These are phyloP conservation scores for Maudiozyma barnettii DNA, from an alignment of 805 yeast genomes.

Conservation along the genomic window DNA sequence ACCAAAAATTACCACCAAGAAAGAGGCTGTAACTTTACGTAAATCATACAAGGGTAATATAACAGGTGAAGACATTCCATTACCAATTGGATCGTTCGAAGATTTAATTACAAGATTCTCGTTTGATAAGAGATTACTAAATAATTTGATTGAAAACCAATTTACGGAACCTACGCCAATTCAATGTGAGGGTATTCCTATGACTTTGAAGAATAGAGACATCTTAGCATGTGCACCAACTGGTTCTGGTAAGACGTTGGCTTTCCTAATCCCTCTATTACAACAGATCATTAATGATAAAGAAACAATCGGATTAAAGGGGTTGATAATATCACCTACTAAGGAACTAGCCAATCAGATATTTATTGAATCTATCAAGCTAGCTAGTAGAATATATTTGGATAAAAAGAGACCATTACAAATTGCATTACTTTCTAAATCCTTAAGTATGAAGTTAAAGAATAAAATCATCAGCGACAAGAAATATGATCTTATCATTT, in stretches of 20 bases:
- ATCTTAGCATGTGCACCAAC: conserved; percentile 94
- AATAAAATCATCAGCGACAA: conserved; percentile 48
- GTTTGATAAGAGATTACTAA: conserved; percentile 43
- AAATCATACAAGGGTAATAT: conserved; percentile 57
- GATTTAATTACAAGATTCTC: conserved; percentile 65
- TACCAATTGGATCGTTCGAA: conserved; percentile 83
- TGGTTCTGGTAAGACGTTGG: conserved; percentile 95
- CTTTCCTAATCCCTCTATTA: conserved; percentile 75
- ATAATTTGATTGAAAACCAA: conserved; percentile 57
- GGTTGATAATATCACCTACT: conserved; percentile 84
- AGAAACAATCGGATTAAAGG: conserved; percentile 44
- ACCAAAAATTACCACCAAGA: conserved; percentile 39
- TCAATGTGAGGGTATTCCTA: conserved; percentile 84
- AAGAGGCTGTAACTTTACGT: conserved; percentile 56
- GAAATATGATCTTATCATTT: conserved; percentile 69
- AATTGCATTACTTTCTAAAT: conserved; percentile 59
- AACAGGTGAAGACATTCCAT: conserved; percentile 77
- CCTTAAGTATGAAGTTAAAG: conserved; percentile 57
- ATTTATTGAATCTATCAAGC: conserved; percentile 50
- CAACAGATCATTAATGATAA: conserved; percentile 28
- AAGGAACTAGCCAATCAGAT: conserved; percentile 89
- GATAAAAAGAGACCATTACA: conserved; percentile 45
- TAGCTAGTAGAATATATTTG: conserved; percentile 33
- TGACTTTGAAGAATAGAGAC: conserved; percentile 59
- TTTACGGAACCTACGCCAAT: conserved; percentile 87